A percentile compares a stretch with the other conserved stretches of the same genome.
Conservation (phyloP, 2,329 filamentous ascomycete species). For the Ampelomyces quisqualis region DNA sequence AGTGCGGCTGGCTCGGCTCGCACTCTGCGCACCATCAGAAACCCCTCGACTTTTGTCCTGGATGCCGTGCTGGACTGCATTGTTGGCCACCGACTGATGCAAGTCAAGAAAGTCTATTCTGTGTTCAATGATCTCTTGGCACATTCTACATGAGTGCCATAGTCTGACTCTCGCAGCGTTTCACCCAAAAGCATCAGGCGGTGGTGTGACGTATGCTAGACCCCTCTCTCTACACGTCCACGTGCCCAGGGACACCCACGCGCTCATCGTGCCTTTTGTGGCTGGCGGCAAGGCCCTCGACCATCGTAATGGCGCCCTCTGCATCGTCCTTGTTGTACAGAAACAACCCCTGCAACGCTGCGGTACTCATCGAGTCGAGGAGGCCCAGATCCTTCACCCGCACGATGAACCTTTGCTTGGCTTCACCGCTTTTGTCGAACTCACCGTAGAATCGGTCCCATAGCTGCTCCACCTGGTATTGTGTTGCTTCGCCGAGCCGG, state of each 20-base stretch:
- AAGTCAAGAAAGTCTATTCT: no score
- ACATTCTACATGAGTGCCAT: no score
- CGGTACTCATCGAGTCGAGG: slow-evolving; percentile 75
- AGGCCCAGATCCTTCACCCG: slow-evolving; percentile 70
- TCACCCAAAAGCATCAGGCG: background rate
- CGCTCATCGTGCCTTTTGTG: slow-evolving; percentile 26
- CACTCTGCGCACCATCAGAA: slow-evolving; percentile 16
- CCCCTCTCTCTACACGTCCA: slow-evolving; percentile 26
- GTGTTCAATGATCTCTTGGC: no score
- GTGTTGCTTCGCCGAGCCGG: slow-evolving; percentile 81
- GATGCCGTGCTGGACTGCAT: no score
- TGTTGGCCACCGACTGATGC: no score
- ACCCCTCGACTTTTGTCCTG: no score
- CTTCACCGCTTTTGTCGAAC: slow-evolving; percentile 64
- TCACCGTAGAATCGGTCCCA: slow-evolving; percentile 96
- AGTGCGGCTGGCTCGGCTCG: slow-evolving; percentile 13
- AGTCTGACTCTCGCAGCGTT: no score
- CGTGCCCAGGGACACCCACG: slow-evolving; percentile 36
- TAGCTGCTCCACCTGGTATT: slow-evolving; percentile 79
- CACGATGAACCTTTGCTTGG: slow-evolving; percentile 68
- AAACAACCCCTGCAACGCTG: slow-evolving; percentile 90
- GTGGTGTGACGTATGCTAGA: slow-evolving; percentile 5
- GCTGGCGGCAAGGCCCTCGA: slow-evolving; percentile 57
- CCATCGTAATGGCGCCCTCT: slow-evolving; percentile 81
- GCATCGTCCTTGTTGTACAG: slow-evolving; percentile 92